Base-by-base conservation (phyloP, 108 stramenopile species). In the Pseudonitzschia multiseries region DNA sequence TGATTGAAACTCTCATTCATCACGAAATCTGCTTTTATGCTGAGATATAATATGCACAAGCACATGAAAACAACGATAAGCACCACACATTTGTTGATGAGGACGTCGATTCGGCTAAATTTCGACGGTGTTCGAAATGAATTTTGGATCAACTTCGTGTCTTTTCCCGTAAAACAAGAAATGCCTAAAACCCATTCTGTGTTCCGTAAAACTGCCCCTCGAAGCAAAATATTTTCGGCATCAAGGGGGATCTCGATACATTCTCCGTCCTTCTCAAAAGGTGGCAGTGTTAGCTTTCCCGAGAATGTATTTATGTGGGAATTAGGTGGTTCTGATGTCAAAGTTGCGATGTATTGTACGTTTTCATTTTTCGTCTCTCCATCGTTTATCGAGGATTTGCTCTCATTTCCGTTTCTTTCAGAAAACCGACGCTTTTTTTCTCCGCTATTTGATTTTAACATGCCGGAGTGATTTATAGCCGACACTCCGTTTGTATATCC, bases 111-210 rank as follows among this genome's bases (percentile, higher is more conserved):
- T 46, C 87, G 87, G 76, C 92, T 93, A 70, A 97, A 94, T 81
- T 98, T 98, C 53, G 93, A 91, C 8, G 97, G 97, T 21, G 93
- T 90, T 14, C 88, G 83, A 31, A 96, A 84, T 18, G 95, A 92
- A 76, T 98, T 98, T 79, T 83, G 84, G 18, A 95, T 89, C 27
- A 99, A 72, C 73, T 98, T 98, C 12, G 97, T 97, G 71, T 99
- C 97, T 15, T 75, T 79, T 28, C 98, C 98, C 13, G 98, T 97
- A 77, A 97, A 98, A 60, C 92, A 95, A 41, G 95, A 95, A 5
- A 98, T 53, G 22, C 97, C 97, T 63, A 98, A 84, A 14, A 87
- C 96, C 97, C 96, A 98, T 73, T 95, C 91, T 4, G 97, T 98
- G 82, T 99, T 99, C 44, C 97, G 83, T 57, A 99, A 80, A 20